Evolutionary conservation across 176 grass and related monocot species (phyloP).

Genomic region (Eragrostis nindensis): DNA sequence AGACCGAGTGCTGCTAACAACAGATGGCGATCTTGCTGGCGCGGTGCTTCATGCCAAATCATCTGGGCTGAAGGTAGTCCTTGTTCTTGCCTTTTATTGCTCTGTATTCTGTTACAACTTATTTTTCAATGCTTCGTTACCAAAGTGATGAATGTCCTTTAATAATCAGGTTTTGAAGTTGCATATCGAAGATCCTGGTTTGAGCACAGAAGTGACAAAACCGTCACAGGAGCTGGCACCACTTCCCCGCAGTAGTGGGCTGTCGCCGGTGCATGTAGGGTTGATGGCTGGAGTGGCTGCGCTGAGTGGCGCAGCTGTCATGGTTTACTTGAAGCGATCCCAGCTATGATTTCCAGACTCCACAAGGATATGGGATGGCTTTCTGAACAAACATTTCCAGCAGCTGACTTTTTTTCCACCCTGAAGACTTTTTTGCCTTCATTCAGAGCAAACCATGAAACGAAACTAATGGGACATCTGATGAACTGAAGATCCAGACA

Average conservation of each 20-base stretch:
- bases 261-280: constrained; percentile 51
- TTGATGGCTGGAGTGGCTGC: constrained; percentile 59
- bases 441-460: constrained; percentile 17
- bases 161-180: constrained; percentile 76
- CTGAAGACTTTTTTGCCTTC: not conserved
- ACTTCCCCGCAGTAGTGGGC: constrained; percentile 24
- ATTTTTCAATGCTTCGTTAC: constrained; percentile 20
- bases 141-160: constrained; percentile 19
- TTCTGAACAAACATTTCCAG: not conserved
- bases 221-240: constrained; percentile 44
- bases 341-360: constrained; percentile 58
- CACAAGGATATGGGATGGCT: too few species aligned
- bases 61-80: constrained; percentile 78
- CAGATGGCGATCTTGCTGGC: constrained; percentile 72
- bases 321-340: constrained; percentile 83
- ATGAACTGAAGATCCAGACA: not conserved
- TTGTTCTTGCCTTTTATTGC: constrained; percentile 25
- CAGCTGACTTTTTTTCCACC: not conserved
- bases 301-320: constrained; percentile 61
- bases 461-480: not conserved
- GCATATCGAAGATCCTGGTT: constrained; percentile 56
- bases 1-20: constrained; percentile 76
- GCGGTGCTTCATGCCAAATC: constrained; percentile 84
- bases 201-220: constrained; percentile 43
- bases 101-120: not conserved